Percentiles rank a stretch among this genome's conserved stretches.
Conservation (phyloP, 192 early-diverging fungal genomes). For the Umbelopsis vinacea region DNA sequence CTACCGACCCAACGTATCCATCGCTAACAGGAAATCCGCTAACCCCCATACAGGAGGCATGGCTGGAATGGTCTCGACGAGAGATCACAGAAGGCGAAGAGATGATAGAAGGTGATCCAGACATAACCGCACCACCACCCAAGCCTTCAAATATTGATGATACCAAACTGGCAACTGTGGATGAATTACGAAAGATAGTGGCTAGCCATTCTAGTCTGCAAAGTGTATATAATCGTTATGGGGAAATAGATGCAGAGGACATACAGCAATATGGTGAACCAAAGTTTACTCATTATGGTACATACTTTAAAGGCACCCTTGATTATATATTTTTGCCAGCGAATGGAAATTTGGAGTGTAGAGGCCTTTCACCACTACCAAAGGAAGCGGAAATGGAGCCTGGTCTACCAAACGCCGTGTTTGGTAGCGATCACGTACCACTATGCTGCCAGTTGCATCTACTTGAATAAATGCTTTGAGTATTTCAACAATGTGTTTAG, state of each 20-base stretch:
- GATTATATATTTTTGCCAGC: slow-evolving; percentile 38
- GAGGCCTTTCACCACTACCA: slow-evolving; percentile 21
- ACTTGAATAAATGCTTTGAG: neutral
- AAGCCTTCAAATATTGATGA: neutral
- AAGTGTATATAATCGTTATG: slow-evolving; percentile 34
- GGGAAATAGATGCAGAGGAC: neutral
- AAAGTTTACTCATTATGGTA: slow-evolving; percentile 35
- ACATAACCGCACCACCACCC: neutral
- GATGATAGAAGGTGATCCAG: neutral
- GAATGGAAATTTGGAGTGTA: neutral
- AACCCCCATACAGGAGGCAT: slow-evolving; percentile 8
- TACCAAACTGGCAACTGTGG: neutral
- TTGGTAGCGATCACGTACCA: slow-evolving; percentile 41
- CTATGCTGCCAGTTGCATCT: neutral
- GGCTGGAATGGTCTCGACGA: slow-evolving; percentile 24
- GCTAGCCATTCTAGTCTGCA: neutral
- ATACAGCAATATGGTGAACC: slow-evolving; percentile 29
- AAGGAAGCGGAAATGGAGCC: slow-evolving; percentile 27
- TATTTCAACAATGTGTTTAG: too few relatives aligned
- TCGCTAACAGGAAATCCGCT: slow-evolving; percentile 23
- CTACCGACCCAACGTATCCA: slow-evolving; percentile 29
- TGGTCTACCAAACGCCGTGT: slow-evolving; percentile 35
- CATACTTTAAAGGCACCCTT: slow-evolving; percentile 34
- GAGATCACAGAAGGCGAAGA: slow-evolving; percentile 13
- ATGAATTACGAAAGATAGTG: neutral